Base-by-base conservation (phyloP, 352 stramenopile genomes). In the Phytophthora pinifolia region DNA sequence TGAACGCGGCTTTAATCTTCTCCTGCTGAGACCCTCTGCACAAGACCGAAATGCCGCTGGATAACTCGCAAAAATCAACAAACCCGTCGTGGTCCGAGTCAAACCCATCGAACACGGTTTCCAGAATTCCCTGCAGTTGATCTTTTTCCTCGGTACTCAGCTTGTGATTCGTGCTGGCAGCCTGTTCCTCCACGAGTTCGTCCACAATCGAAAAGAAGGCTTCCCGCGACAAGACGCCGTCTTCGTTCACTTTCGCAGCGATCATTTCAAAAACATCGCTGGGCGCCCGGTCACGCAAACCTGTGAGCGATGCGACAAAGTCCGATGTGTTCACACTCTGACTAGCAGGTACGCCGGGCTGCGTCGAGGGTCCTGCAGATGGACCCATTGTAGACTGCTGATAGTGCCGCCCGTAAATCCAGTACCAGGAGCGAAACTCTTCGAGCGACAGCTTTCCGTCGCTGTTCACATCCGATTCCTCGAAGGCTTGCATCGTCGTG, bases 31-130 rank as follows among this genome's bases (percentile, higher is more conserved):
- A 82, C 3, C 88, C 88, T 3, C 70, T 75, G 54, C 83, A 94
- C 17, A 95, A 77, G 4, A 96, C 67, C 1, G 83, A 92, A 35
- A 96, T 76, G 2, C 88, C 88, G 38, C 82, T 92, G 14, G 78
- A 85, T 14, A 96, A 55, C 58, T 95, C 82, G 34, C 80, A 91
- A 52, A 96, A 96, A 54, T 96, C 85, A 20, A 95, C 86, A 31
- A 84, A 82, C 0, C 82, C 86, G 38, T 96, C 80, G 12, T 74
- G 46, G 35, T 94, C 79, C 1, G 60, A 67, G 52, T 96, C 86
- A 54, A 96, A 96, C 3, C 69, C 76, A 37, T 82, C 46, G 25
- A 96, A 96, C 6, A 96, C 51, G 1, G 49, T 71, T 22, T 86
- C 68, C 27, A 94, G 66, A 30, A 91, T 74, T 25, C 52, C 22